These are phyloP conservation scores for Lasiodiplodia gonubiensis DNA, from an alignment of 2,329 filamentous ascomycete genomes.

Conservation along the genomic window DNA sequence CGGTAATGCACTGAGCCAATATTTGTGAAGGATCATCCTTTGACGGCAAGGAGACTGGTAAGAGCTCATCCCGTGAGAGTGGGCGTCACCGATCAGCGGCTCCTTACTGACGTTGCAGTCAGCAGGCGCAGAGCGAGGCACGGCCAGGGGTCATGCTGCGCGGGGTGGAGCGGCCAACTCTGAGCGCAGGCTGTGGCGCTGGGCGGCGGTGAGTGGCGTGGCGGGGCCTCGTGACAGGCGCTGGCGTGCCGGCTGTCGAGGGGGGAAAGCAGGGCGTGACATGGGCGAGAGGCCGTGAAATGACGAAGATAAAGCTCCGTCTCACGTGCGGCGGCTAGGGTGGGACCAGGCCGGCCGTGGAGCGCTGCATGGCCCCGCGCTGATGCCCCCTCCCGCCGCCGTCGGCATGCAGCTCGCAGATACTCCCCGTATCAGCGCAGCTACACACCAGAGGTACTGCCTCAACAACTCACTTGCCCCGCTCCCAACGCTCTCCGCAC, in stretches of 20 bases:
- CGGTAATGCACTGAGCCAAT: conserved; percentile 12
- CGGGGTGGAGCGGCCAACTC: neutral
- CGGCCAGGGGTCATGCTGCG: conserved; percentile 28
- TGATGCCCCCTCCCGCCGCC: conserved; percentile 14
- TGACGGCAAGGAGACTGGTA: conserved; percentile 9
- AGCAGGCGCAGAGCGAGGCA: conserved; percentile 23
- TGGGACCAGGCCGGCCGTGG: conserved; percentile 15
- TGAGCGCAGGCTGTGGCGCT: conserved; percentile 9
- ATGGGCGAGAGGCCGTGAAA: conserved; percentile 6
- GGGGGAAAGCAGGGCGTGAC: conserved; percentile 13
- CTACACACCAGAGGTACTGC: conserved; percentile 22
- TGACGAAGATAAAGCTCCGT: conserved; percentile 23
- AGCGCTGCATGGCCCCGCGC: conserved; percentile 4
- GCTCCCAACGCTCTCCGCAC: conserved; percentile 20
- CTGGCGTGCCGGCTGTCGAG: neutral
- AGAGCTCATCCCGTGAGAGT: conserved; percentile 5
- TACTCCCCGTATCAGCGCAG: conserved; percentile 24
- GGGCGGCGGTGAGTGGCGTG: conserved; percentile 17
- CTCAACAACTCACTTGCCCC: conserved; percentile 27
- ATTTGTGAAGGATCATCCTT: conserved; percentile 7
- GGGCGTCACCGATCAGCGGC: conserved; percentile 18
- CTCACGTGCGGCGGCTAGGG: conserved; percentile 20
- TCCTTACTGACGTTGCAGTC: conserved; percentile 16
- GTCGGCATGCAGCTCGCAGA: conserved; percentile 21
- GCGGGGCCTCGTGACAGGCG: conserved; percentile 20